A percentile compares a stretch with the other conserved stretches of the same genome.
These are phyloP conservation scores for Tricladium varicosporioides DNA, from an alignment of 2,329 filamentous ascomycete genomes.

Conservation along the genomic window DNA sequence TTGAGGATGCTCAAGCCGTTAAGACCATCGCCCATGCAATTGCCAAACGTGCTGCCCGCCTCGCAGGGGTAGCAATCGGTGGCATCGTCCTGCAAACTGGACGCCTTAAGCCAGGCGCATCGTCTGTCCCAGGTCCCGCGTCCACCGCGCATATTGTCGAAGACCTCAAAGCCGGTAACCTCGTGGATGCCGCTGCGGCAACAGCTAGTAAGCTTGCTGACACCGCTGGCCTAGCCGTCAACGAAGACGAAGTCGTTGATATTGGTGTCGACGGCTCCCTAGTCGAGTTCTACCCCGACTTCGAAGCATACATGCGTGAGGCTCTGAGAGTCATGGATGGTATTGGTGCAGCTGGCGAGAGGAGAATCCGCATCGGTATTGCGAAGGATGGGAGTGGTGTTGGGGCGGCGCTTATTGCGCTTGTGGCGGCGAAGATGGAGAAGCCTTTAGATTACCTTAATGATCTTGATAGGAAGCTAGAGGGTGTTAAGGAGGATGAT, in stretches of 20 bases:
- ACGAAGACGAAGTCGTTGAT: conserved; percentile 68
- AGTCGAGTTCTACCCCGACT: conserved; percentile 93
- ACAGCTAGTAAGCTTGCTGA: conserved; percentile 29
- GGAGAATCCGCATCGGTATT: conserved; percentile 88
- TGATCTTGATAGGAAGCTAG: conserved; percentile 8
- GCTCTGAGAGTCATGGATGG: conserved; percentile 73
- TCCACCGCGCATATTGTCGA: conserved; percentile 25
- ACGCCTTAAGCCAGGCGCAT: conserved; percentile 52
- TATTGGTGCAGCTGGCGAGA: conserved; percentile 75
- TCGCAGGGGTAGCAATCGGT: conserved; percentile 84
- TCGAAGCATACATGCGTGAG: conserved; percentile 84
- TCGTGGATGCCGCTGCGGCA: conserved; percentile 24
- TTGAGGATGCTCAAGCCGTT: conserved; percentile 85
- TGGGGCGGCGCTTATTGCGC: conserved; percentile 91
- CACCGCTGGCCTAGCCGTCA: conserved; percentile 26
- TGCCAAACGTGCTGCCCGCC: conserved; percentile 81
- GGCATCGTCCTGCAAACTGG: conserved; percentile 81
- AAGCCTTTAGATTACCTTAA: conserved; percentile 22
- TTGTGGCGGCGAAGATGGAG: conserved; percentile 69
- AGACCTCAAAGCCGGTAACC: conserved; percentile 28
- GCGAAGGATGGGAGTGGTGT: conserved; percentile 95
- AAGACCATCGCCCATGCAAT: conserved; percentile 81
- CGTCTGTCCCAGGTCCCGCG: conserved; percentile 18
- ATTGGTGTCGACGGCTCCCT: conserved; percentile 93
- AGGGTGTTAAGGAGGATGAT: neutral